These are phyloP conservation scores for Spergularia azorica DNA, from an alignment of 179 eudicot genomes.

Conservation along the genomic window DNA sequence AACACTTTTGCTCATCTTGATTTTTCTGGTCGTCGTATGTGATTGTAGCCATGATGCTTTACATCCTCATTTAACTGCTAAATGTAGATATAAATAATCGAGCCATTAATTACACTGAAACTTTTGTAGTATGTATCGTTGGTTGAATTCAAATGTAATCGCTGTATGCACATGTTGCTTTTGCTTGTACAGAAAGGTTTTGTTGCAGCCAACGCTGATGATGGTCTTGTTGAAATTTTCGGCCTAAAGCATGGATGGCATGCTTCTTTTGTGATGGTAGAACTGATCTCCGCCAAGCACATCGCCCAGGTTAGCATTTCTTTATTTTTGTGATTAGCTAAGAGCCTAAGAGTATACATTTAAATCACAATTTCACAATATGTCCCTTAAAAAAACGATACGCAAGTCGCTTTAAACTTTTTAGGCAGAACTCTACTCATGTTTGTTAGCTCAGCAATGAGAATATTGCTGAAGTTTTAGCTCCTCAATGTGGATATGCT, in stretches of 20 bases:
- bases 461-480: too few species aligned
- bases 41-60: too few species aligned
- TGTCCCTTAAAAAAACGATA: too few species aligned
- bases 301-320: conserved; percentile 72
- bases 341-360: too few species aligned
- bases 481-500: background rate
- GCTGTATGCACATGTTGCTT: background rate
- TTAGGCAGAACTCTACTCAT: background rate
- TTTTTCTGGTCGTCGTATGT: too few species aligned
- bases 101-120: background rate
- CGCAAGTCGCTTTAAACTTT: background rate
- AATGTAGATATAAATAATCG: background rate
- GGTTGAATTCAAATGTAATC: background rate
- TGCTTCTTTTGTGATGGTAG: conserved; percentile 95
- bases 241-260: conserved; percentile 99
- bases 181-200: conserved; percentile 66
- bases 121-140: background rate
- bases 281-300: conserved; percentile 90
- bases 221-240: conserved; percentile 86
- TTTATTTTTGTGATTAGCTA: background rate
- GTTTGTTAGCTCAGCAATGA: too few species aligned
- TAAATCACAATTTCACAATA: too few species aligned
- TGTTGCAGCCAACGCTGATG: conserved; percentile 91
- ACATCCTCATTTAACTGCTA: too few species aligned
- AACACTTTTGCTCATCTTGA: too few species aligned